Base-by-base conservation (phyloP, 2,329 filamentous ascomycete species). In the Blastomyces percursus region DNA sequence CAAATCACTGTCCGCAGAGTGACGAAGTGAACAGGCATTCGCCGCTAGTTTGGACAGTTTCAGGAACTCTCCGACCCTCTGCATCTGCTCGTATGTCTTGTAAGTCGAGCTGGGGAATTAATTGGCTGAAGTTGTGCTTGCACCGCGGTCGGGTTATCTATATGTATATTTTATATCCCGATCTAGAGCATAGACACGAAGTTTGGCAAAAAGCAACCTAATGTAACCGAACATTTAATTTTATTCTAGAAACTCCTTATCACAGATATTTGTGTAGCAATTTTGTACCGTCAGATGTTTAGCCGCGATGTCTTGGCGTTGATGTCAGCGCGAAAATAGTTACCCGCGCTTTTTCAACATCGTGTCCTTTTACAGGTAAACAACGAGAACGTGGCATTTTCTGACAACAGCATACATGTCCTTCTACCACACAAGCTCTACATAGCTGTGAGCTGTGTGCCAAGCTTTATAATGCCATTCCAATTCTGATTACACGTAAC, bases 401-500 rank as follows among this genome's bases (percentile, higher is more conserved):
- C 40, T 21, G 30, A 48, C 32, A 51, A 55, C 56, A 57, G 35
- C 51, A 42, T 35, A 46, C 32, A 14, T 48, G 24, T 44, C 19
- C 5, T 38, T 30, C 32, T 30, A 42, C 11, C 38, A 4, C 42
- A 46, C 5, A 2, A 7, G 21, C 32, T 21, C 7, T 57, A 57
- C 27, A 57, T 57, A 24, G 7, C 12, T 6, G n/a, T 24, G 38
- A 32, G 35, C 12, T 30, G 14, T 16, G 24, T 44, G 11, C 21
- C 38, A 14, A 30, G 24, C 24, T 32, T 9, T 35, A 48, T 27
- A 59, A 59, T 46, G 56, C n/a, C 56, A 46, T 46, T 32, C 48
- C 35, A 12, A 57, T 30, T 35, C n/a, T 54, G 46, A 59, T 16
- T 46, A 70, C 59, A 9, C 76, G 75, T 76, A 75, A 40, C 35